Evolutionary conservation across 2,329 filamentous ascomycete genomes (phyloP).

Genomic region (Phyllosticta paracitricarpa): DNA sequence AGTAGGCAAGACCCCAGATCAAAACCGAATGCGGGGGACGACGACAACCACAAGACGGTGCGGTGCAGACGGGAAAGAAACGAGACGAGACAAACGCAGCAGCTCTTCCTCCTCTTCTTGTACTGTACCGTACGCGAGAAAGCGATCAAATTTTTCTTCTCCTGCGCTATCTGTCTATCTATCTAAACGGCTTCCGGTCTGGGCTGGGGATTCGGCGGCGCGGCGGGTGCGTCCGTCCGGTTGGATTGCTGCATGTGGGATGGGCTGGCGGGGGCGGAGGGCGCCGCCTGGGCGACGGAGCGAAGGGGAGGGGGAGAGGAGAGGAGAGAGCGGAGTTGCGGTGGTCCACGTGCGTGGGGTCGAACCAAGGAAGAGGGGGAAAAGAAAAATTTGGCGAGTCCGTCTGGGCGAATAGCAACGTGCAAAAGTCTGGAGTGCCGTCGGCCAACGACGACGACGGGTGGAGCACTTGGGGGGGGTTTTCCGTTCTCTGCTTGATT

Average conservation of each 20-base stretch:
- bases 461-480: no score
- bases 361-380: not conserved
- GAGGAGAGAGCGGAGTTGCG: no score
- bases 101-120: not conserved
- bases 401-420: not conserved
- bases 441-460: not conserved
- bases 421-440: not conserved
- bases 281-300: not conserved
- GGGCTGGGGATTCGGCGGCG: not conserved
- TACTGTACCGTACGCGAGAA: not conserved
- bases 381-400: constrained; percentile 10
- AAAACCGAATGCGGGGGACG: no score
- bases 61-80: no score
- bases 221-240: not conserved
- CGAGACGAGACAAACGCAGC: no score
- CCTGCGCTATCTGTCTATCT: not conserved
- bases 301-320: no score
- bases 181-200: not conserved
- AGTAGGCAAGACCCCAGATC: no score
- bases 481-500: no score
- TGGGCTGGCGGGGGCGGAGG: not conserved
- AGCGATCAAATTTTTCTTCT: not conserved
- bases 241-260: not conserved
- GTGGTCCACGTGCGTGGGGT: not conserved
- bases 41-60: no score